Base-by-base conservation (phyloP, 2,329 filamentous ascomycete species). In the Trichoderma sp. region DNA sequence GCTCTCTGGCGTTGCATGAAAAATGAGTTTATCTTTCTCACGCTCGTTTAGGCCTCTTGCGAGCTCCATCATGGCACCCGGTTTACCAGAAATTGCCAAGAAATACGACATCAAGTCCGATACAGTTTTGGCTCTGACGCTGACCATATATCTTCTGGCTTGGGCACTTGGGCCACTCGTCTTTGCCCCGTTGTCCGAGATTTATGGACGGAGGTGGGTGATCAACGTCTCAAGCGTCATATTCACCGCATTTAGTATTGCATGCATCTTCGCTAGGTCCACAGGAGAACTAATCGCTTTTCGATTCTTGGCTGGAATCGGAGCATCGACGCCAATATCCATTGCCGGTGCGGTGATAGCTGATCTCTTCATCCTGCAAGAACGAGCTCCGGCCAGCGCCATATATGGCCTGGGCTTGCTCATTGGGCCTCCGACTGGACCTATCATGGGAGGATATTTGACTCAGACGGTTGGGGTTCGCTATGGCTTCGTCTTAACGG, bases 201-300 rank as follows among this genome's bases (percentile, higher is more conserved):
- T 82, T 43, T 83, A 83, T 68, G 83, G 83, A 4, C 79, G 83
- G 5, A 73, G 79, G 16, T 74, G 76, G 21, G 72, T 84, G 28
- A 82, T 83, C 68, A 75, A 81, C 65, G 67, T 74, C 43, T 79
- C 76, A 70, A 86, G 87, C 32, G 84, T 89, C 14, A 75, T 89
- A 16, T 81, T 80, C 10, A 86, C 89, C 7, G 87, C 88, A 74
- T 89, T 90, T 69, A 82, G 76, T 39, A 73, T 82, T n/a, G 86
- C 78, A 11, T 85, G 85, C 73, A 86, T 86, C 0, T 73, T 82
- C 13, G 75, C 76, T 4, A 77, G 37, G 71, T 85, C 49, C 78
- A 60, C 64, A 71, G 2, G 80, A 80, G 72, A 67, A 39, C 76
- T 87, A 14, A 77, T 86, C 56, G 78, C 80, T 3, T 85, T 85